phyloP scores from a whole-genome alignment of 83 land plant genomes.

The Diphasiastrum complanatum region DNA sequence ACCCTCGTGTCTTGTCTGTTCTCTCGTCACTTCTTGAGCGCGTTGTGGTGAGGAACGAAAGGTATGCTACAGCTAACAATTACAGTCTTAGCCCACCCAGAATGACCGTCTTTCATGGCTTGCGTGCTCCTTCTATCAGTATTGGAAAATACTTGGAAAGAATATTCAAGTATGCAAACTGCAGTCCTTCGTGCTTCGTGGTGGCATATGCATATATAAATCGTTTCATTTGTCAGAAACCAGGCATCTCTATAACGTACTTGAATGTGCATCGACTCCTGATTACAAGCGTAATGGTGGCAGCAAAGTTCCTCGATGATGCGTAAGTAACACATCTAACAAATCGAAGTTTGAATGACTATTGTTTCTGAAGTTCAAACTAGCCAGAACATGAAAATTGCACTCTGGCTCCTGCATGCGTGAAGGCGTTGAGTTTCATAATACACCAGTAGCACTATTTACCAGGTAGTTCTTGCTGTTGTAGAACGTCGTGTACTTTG shows the following conservation, averaged over 20 bases:
- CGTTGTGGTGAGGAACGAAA: slow-evolving; percentile 18
- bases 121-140: slow-evolving; percentile 38
- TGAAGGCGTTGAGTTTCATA: too few species aligned
- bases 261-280: slow-evolving; percentile 63
- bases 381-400: too few species aligned
- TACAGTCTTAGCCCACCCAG: neutral
- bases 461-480: too few species aligned
- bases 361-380: neutral
- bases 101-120: slow-evolving; percentile 47
- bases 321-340: slow-evolving; percentile 34
- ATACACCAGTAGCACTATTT: too few species aligned
- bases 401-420: too few species aligned
- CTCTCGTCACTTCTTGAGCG: slow-evolving; percentile 29
- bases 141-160: slow-evolving; percentile 53
- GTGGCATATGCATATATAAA: slow-evolving; percentile 50
- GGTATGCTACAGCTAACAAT: neutral
- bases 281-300: slow-evolving; percentile 64
- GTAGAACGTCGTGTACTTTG: too few species aligned
- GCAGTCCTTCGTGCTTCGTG: slow-evolving; percentile 68
- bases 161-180: slow-evolving; percentile 54
- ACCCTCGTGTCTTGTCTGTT: slow-evolving; percentile 22
- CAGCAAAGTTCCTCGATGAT: slow-evolving; percentile 71
- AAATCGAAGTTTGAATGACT: neutral
- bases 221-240: slow-evolving; percentile 29
- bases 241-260: slow-evolving; percentile 36